A percentile compares a stretch with the other conserved stretches of the same genome.
Evolutionary conservation across 352 stramenopile species (phyloP).

Genomic region (Phytopythium helicoides): DNA sequence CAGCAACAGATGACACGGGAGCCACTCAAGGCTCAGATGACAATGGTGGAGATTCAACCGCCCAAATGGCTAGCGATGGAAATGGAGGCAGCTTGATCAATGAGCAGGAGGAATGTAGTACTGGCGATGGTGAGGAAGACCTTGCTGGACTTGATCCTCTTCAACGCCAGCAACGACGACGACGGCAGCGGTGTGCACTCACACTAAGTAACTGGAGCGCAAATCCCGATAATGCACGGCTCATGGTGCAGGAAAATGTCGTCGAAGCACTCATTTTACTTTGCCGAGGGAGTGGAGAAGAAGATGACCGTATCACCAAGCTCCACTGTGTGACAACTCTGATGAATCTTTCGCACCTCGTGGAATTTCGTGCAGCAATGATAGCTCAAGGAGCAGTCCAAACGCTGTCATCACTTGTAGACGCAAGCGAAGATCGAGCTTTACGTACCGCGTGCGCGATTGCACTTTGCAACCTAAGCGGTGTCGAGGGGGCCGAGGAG

Average conservation of each 20-base stretch:
- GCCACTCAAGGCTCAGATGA: not conserved
- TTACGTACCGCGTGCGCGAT: conserved; percentile 81
- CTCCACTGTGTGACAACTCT: conserved; percentile 82
- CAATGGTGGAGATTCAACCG: not conserved
- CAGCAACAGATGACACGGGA: not conserved
- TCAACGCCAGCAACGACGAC: conserved; percentile 33
- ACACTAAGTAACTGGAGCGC: conserved; percentile 89
- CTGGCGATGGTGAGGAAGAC: not conserved
- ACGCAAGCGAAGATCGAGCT: conserved; percentile 55
- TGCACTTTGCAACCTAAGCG: conserved; percentile 86
- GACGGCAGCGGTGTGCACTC: conserved; percentile 68
- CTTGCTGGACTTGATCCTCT: conserved; percentile 3
- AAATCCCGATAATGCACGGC: conserved; percentile 76
- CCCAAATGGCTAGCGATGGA: not conserved
- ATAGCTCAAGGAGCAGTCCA: conserved; percentile 73
- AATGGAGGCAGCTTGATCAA: no score
- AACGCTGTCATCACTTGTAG: conserved; percentile 71
- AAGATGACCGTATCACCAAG: conserved; percentile 57
- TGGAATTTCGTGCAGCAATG: conserved; percentile 54
- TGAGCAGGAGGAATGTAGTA: no score
- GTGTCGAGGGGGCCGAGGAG: conserved; percentile 70
- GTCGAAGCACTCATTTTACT: conserved; percentile 82
- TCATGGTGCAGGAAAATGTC: conserved; percentile 88
- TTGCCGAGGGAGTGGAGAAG: conserved; percentile 27
- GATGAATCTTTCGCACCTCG: conserved; percentile 80